A percentile compares a stretch with the other conserved stretches of the same genome.
Conservation (phyloP, 345 rosid genomes). For the Salix brachista region DNA sequence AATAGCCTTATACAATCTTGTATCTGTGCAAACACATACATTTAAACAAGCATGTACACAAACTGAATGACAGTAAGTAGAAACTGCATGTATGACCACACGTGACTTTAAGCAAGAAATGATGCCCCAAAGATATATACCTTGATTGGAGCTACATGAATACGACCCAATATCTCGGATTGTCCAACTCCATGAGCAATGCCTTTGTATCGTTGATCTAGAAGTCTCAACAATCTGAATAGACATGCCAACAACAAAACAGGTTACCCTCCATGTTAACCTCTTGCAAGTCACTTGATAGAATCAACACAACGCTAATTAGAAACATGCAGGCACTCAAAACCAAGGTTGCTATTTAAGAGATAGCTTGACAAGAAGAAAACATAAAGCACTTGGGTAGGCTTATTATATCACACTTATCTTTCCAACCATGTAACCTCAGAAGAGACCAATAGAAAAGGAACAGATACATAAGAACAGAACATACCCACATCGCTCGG, state of each 20-base stretch:
- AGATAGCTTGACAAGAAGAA: not conserved
- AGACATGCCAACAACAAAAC: constrained; percentile 11
- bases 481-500: constrained; percentile 87
- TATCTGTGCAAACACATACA: not conserved
- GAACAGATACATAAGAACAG: not conserved
- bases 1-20: not conserved
- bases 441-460: not conserved
- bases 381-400: not conserved
- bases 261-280: not conserved
- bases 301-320: not conserved
- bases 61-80: not conserved
- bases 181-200: constrained; percentile 99
- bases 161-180: constrained; percentile 91
- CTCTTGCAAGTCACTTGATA: not conserved
- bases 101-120: not conserved
- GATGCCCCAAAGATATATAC: constrained; percentile 29
- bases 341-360: not conserved
- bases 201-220: constrained; percentile 88
- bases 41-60: not conserved
- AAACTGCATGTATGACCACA: constrained; percentile 2
- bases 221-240: constrained; percentile 78
- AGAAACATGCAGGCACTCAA: not conserved
- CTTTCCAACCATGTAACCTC: not conserved
- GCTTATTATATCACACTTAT: not conserved
- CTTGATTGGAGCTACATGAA: constrained; percentile 98